These are phyloP conservation scores for Nitzschia sp. DNA, from an alignment of 108 stramenopile genomes.

Conservation along the genomic window DNA sequence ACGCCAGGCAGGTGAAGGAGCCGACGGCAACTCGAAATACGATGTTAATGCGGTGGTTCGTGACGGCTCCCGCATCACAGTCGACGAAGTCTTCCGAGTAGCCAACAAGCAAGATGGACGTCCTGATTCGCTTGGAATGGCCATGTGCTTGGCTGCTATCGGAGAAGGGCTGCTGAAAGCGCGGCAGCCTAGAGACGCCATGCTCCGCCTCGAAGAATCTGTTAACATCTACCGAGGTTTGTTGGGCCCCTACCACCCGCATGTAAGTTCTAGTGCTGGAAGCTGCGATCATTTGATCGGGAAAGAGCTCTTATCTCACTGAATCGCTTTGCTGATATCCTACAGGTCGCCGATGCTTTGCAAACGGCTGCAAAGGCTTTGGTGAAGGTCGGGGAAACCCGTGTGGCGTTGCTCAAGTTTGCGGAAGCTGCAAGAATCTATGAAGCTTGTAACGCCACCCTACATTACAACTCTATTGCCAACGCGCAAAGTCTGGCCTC, in stretches of 20 bases:
- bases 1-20: neutral
- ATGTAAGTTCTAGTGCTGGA: conserved; percentile 41
- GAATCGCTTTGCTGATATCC: neutral
- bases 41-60: conserved; percentile 69
- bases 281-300: too few species aligned
- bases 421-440: conserved; percentile 83
- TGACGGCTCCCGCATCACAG: conserved; percentile 70
- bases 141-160: conserved; percentile 83
- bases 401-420: conserved; percentile 75
- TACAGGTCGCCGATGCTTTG: conserved; percentile 1
- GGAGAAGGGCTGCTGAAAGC: conserved; percentile 81
- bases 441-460: conserved; percentile 76
- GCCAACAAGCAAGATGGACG: conserved; percentile 49
- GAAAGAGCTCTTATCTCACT: neutral
- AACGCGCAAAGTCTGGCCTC: conserved; percentile 83
- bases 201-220: conserved; percentile 79
- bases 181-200: conserved; percentile 77
- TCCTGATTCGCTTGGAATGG: conserved; percentile 65
- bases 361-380: conserved; percentile 72
- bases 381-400: conserved; percentile 73
- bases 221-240: conserved; percentile 69
- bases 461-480: conserved; percentile 81
- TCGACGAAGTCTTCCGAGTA: conserved; percentile 64
- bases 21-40: conserved; percentile 29
- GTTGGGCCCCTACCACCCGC: conserved; percentile 65